Evolutionary conservation across 345 rosid genomes (phyloP).

Genomic region (Corchorus capsularis): DNA sequence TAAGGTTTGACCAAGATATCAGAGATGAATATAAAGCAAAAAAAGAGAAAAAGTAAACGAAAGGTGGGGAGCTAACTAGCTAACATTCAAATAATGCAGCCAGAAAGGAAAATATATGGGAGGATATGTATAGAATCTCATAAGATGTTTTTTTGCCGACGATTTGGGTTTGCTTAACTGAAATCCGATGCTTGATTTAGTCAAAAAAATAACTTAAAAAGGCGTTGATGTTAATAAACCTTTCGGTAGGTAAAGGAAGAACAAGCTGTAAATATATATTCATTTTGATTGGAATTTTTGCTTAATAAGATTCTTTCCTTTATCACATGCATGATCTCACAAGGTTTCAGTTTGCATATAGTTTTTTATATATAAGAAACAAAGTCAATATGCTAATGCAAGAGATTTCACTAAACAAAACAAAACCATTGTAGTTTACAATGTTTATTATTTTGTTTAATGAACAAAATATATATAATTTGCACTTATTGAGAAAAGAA

Average conservation of each 20-base stretch:
- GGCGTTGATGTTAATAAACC: background rate
- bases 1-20: background rate
- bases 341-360: background rate
- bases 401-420: background rate
- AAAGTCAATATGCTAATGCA: background rate
- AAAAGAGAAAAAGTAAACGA: background rate
- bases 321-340: background rate
- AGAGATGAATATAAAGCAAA: background rate
- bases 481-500: too few relatives aligned
- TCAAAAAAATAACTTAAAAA: slow-evolving; percentile 4
- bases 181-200: background rate
- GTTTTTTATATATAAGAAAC: background rate
- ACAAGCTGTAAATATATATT: background rate
- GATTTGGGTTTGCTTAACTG: background rate
- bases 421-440: background rate
- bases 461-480: too few relatives aligned
- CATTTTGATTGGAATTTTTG: background rate
- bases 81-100: background rate
- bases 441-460: too few relatives aligned
- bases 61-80: background rate
- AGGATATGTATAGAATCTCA: background rate
- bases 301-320: background rate
- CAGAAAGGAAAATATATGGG: background rate
- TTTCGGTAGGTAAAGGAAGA: slow-evolving; percentile 7
- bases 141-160: background rate